Conservation (phyloP, 768 basidiomycete genomes). For the Tulasnella sp. region DNA sequence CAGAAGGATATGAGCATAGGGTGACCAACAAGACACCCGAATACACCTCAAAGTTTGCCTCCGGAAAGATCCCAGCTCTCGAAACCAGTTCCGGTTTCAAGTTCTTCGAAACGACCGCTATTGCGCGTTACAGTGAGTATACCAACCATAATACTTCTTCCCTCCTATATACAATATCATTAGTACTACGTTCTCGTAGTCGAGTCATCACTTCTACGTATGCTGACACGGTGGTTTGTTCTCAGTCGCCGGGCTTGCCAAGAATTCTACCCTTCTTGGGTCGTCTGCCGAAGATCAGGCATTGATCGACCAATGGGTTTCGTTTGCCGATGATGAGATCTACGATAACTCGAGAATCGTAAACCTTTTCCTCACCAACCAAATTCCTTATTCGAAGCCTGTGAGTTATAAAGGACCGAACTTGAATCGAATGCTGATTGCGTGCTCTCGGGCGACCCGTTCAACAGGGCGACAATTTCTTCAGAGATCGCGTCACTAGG, state of each 20-base stretch:
- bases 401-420: conserved; percentile 32
- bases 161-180: too few species aligned
- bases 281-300: conserved; percentile 51
- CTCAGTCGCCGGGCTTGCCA: conserved; percentile 59
- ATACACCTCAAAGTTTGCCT: conserved; percentile 16
- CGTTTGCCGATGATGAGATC: conserved; percentile 60
- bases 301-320: conserved; percentile 73
- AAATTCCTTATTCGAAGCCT: conserved; percentile 65
- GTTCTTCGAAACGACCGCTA: conserved; percentile 64
- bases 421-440: background rate
- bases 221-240: conserved; percentile 14
- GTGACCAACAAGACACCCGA: conserved; percentile 19
- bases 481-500: conserved; percentile 42
- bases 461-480: conserved; percentile 43
- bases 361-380: conserved; percentile 34
- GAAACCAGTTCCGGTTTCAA: conserved; percentile 66
- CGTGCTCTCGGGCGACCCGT: background rate
- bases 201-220: conserved; percentile 30
- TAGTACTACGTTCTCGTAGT: too few species aligned
- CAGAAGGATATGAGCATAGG: background rate
- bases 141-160: background rate
- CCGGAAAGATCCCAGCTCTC: conserved; percentile 76
- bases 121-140: conserved; percentile 80
- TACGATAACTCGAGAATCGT: conserved; percentile 30
- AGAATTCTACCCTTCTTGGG: conserved; percentile 71